Conservation (phyloP, 2,329 filamentous ascomycete species). For the Monilinia vaccinii-corymbosi region DNA sequence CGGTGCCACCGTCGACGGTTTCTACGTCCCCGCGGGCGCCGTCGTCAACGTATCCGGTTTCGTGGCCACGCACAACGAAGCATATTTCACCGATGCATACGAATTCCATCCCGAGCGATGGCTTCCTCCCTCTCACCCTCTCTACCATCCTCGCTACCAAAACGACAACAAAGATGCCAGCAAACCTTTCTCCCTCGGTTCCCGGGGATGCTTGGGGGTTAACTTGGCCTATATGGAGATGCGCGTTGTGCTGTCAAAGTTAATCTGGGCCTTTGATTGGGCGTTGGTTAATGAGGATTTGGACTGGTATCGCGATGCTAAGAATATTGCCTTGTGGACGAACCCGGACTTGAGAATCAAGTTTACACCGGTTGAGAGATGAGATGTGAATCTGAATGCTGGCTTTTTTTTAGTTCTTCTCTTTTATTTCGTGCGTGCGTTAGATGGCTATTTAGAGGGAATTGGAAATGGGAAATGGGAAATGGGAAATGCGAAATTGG, state of each 20-base stretch:
- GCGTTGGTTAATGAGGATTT: background rate
- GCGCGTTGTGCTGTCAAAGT: constrained; percentile 1
- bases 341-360: background rate
- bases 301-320: constrained; percentile 1
- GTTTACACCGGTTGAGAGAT: background rate
- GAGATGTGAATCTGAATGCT: background rate
- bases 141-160: background rate
- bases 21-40: background rate
- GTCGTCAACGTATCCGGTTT: background rate
- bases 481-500: background rate
- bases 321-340: background rate
- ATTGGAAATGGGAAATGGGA: background rate
- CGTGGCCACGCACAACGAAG: background rate
- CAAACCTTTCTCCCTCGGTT: background rate
- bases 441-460: no score
- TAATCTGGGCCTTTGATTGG: constrained; percentile 7
- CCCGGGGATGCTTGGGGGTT: background rate
- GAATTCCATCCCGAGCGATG: constrained; percentile 5
- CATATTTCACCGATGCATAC: background rate
- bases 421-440: no score
- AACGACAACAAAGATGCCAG: constrained; percentile 4
- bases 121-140: background rate
- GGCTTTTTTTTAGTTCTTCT: no score
- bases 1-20: background rate
- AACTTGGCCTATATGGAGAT: constrained; percentile 9